Evolutionary conservation across 805 yeast genomes (phyloP), one percentile per base, ranked within the genome.

Genomic region (Candida silvatica): DNA sequence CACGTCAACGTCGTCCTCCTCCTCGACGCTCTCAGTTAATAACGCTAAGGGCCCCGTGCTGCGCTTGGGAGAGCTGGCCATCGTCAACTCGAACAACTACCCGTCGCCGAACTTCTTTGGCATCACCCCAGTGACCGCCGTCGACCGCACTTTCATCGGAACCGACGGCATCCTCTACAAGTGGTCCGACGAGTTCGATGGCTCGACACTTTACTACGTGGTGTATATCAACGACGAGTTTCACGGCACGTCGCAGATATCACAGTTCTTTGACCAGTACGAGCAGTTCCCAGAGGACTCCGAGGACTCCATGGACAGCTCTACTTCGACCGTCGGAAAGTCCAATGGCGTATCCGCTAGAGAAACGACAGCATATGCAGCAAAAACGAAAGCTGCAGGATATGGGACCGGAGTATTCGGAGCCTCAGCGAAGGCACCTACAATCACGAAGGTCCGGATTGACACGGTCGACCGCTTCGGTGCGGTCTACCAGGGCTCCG

Each of bases 221-320:
- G 40, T 62, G 2, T 61, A 43, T 37, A 40, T 54, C 5, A 48
- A 61, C 41, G 54, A 44, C 6, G 36, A 29, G 17, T 58, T 62
- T 36, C 44, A 36, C 2, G 60, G 63, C 9, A 39, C 47, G 4
- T 38, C 56, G 4, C 28, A 32, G 15, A 29, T 36, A 22, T 24
- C 42, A 6, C 38, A 32, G 17, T 47, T 44, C 38, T 17, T 44
- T 11, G 4, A 20, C 17, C 32, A 30, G 14, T 17, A 19, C 14
- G 12, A 22, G 6, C 16, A 28, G 7, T 20, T 34, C 9, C 15
- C 20, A 9, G 18, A 14, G 11, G 17, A 26, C 12, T 17, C 23
- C 7, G 29, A 17, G 24, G 24, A 22, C 7, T 8, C 12, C 24
- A 7, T 22, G 24, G 24, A 22, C 12, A 12, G 12, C 12, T n/a